A percentile compares a stretch with the other conserved stretches of the same genome.
phyloP scores from a whole-genome alignment of 345 rosid species.

The Raphanus raphanistrum region DNA sequence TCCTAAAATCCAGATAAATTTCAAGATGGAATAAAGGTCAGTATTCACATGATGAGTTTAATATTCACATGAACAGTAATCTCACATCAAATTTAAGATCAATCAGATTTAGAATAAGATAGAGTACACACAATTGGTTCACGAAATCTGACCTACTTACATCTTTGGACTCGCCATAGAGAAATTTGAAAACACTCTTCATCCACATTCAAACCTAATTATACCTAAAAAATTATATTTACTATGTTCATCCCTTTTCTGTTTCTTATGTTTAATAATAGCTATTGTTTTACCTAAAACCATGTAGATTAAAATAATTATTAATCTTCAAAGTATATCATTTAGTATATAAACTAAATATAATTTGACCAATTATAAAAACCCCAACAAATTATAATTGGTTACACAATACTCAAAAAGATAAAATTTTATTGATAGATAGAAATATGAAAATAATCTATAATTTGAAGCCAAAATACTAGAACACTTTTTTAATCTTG shows the following conservation, averaged over 20 bases:
- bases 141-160: not conserved
- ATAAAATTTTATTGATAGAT: no score
- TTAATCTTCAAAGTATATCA: not conserved
- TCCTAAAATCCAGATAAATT: constrained; percentile 46
- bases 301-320: not conserved
- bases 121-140: not conserved
- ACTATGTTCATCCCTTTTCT: not conserved
- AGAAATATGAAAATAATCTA: not conserved
- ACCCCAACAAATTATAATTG: not conserved
- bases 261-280: not conserved
- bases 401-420: not conserved
- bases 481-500: not conserved
- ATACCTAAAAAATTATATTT: not conserved
- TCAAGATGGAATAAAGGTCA: constrained; percentile 43
- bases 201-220: not conserved
- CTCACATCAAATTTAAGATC: not conserved
- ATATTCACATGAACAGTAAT: not conserved
- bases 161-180: not conserved
- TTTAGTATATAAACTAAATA: not conserved
- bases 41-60: constrained; percentile 1
- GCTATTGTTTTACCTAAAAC: not conserved
- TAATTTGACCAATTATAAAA: not conserved
- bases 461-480: not conserved
- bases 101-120: not conserved
- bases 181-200: not conserved